Evolutionary conservation across 2,329 filamentous ascomycete genomes (phyloP).

Genomic region (Allantophomopsis lycopodina): DNA sequence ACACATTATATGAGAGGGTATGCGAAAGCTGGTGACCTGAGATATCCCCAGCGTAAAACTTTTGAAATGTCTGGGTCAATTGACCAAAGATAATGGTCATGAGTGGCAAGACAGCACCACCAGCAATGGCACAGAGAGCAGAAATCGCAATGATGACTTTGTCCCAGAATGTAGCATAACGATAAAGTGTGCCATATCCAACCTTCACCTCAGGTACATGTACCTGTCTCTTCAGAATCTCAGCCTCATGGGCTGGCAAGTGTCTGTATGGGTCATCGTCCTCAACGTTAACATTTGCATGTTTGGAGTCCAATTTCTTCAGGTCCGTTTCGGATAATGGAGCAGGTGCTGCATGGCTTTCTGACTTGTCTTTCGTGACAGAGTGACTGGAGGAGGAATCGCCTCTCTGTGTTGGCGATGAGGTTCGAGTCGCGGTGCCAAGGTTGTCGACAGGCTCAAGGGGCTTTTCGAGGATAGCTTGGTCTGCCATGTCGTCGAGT

Average conservation of each 20-base stretch:
- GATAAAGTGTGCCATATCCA: slow-evolving; percentile 43
- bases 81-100: slow-evolving; percentile 58
- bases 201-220: slow-evolving; percentile 49
- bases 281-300: slow-evolving; percentile 15
- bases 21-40: slow-evolving; percentile 40
- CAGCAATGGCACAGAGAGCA: slow-evolving; percentile 37
- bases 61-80: slow-evolving; percentile 57
- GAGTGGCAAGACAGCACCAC: slow-evolving; percentile 44
- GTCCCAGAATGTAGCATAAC: slow-evolving; percentile 39
- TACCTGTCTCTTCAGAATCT: slow-evolving; percentile 56
- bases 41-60: slow-evolving; percentile 37
- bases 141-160: slow-evolving; percentile 34
- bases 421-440: no score
- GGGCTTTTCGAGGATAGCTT: background rate
- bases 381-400: slow-evolving; percentile 10
- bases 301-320: slow-evolving; percentile 15
- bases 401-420: slow-evolving; percentile 8
- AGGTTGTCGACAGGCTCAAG: background rate
- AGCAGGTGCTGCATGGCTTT: slow-evolving; percentile 31
- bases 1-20: slow-evolving; percentile 47
- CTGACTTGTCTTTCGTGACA: slow-evolving; percentile 10
- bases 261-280: slow-evolving; percentile 43
- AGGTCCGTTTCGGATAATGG: slow-evolving; percentile 24
- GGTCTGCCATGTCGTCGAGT: no score
- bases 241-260: slow-evolving; percentile 50